Base-by-base conservation (phyloP, 2,329 filamentous ascomycete species). In the Trichoderma cornu-damae region DNA sequence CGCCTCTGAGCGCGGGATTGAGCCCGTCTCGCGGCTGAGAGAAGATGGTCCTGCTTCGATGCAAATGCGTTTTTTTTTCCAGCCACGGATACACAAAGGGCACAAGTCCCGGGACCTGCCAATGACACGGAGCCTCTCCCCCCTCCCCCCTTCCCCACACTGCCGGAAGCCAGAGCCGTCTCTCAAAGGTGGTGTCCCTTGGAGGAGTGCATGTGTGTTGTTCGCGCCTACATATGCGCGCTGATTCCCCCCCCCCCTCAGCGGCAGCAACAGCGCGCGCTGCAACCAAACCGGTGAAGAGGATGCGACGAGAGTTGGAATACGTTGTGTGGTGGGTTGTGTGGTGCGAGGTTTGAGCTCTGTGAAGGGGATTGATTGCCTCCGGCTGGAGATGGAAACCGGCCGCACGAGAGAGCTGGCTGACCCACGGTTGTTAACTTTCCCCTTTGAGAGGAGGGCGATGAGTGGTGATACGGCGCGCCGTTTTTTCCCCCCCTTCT, bases 121-220 rank as follows among this genome's bases (percentile, higher is more conserved):
- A 58, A 43, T 53, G 38, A 49, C 51, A 22, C 40, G 18, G 49
- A 26, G 16, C 44, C 7, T 48, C 32, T 16, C 32, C 28, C 49
- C 54, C 34, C 37, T 37, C 7, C 42, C 32, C 12, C 32, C 28
- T 42, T 46, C 34, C 37, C 16, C 46, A 50, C 20, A 57, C 28
- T 42, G 46, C 44, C 30, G 46, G 38, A 18, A 37, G n/a, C 24
- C 49, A 43, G n/a, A 42, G 40, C 18, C 49, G 40, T 43, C 18
- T 40, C 42, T 32, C 34, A 50, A 52, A 34, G 56, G 56, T 53
- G 56, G 48, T 37, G 32, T 34, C 40, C 26, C 49, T 43, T 47
- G 22, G 48, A 12, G 12, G 53, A 50, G n/a, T 57, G 54, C 54
- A 57, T 58, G 44, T 44, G 56, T 38, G 55, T 52, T 57, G 53